Evolutionary conservation across 352 stramenopile species (phyloP).

Genomic region (Phytopythium chamaehyphon): DNA sequence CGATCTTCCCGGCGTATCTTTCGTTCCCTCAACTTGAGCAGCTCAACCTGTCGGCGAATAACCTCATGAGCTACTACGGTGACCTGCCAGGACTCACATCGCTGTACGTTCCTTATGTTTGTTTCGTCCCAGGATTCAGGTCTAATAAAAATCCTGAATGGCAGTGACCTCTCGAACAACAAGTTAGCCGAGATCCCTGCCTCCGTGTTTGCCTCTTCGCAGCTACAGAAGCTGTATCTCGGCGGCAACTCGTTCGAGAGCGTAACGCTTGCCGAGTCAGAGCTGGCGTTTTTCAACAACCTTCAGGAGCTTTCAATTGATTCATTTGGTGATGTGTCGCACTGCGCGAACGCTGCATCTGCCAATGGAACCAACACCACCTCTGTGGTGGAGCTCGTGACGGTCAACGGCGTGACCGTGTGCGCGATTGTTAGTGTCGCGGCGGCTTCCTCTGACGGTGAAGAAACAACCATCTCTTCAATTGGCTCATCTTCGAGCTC

Average conservation of each 20-base stretch:
- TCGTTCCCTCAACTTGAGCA: slow-evolving; percentile 26
- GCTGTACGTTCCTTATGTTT: slow-evolving; percentile 29
- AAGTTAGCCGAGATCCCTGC: slow-evolving; percentile 35
- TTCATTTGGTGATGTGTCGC: slow-evolving; percentile 29
- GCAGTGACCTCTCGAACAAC: slow-evolving; percentile 51
- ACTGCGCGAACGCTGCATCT: slow-evolving; percentile 4
- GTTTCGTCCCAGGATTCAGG: background rate
- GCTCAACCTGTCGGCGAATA: slow-evolving; percentile 59
- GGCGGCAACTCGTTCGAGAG: slow-evolving; percentile 33
- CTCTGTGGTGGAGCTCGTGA: slow-evolving; percentile 15
- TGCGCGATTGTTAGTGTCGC: background rate
- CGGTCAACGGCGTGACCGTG: slow-evolving; percentile 12
- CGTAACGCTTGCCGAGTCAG: slow-evolving; percentile 24
- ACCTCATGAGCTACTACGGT: slow-evolving; percentile 34
- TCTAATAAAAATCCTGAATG: background rate
- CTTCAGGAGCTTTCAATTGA: slow-evolving; percentile 30
- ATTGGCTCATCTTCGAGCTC: background rate
- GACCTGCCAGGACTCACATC: slow-evolving; percentile 32
- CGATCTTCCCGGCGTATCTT: slow-evolving; percentile 39
- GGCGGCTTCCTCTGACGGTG: slow-evolving; percentile 10
- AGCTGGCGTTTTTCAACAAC: slow-evolving; percentile 37
- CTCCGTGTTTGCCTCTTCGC: slow-evolving; percentile 36
- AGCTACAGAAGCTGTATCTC: slow-evolving; percentile 36
- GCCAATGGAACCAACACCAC: background rate
- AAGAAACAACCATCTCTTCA: background rate